Evolutionary conservation across 1,139 yeast species (phyloP), one percentile per base, ranked within the genome.

Genomic region (Zygoascus sp.): DNA sequence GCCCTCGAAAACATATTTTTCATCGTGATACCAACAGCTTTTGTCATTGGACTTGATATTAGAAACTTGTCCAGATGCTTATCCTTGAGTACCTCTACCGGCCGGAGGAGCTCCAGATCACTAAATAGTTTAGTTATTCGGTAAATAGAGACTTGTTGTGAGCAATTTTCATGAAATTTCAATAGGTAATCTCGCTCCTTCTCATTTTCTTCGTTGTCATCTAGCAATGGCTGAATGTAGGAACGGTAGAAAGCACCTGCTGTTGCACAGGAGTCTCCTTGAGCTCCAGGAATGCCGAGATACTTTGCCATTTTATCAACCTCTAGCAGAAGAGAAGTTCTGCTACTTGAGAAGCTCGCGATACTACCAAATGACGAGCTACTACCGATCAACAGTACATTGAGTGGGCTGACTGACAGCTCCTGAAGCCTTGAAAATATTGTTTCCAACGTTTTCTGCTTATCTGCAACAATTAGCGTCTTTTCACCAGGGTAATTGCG

Each of bases 231-330:
- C 17, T 9, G 30, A 22, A 44, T 34, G 19, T 30, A 11, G 2
- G 40, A 23, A 10, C 28, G 15, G 16, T 34, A 39, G 43, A 77
- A 69, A 37, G 59, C 57, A 16, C 55, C 52, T 0, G 79, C 77
- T n/a, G 75, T 66, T 13, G 67, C 70, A 23, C 72, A 63, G 10
- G 72, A 67, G 35, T 70, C 69, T 2, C 71, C 76, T 55, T 68
- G 70, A 0, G 69, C 73, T 1, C 75, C 76, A 1, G 62, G 65
- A n/a, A 70, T 55, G 0, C 62, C 67, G 38, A 75, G 47, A 2
- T 51, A 32, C 1, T 51, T 47, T 0, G 79, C 72, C 10, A 75
- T 50, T 1, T 49, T 45, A 19, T 62, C 66, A 10, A 73, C 74
- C 42, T 62, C 45, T 1, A 39, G 36, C 13, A 75, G 58, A 1